Evolutionary conservation across 768 basidiomycete genomes (phyloP).

Genomic region (Lentinula aciculospora): DNA sequence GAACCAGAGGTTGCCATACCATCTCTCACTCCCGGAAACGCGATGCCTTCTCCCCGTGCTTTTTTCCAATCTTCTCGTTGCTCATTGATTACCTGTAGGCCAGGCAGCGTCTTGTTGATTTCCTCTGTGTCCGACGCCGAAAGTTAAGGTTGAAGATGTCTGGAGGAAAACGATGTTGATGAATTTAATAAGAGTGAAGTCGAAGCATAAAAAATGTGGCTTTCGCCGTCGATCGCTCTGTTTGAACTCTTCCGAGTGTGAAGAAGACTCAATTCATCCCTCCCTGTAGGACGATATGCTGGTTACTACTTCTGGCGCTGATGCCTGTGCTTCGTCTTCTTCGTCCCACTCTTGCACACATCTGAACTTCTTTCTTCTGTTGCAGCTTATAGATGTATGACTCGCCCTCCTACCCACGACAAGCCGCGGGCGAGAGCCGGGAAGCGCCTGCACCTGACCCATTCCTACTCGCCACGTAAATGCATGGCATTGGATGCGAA

Average conservation of each 20-base stretch:
- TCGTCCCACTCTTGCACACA: neutral
- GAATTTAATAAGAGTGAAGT: constrained; percentile 16
- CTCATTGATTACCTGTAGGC: too few relatives aligned
- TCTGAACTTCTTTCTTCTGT: constrained; percentile 5
- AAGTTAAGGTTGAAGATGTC: too few relatives aligned
- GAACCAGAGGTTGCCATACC: too few relatives aligned
- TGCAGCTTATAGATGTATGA: constrained; percentile 58
- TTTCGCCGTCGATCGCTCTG: constrained; percentile 50
- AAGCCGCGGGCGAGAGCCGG: constrained; percentile 62
- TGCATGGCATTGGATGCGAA: constrained; percentile 50
- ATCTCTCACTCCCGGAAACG: too few relatives aligned
- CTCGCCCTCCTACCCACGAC: constrained; percentile 71
- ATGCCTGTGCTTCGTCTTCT: constrained; percentile 49
- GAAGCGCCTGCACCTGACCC: constrained; percentile 61
- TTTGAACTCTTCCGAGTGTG: constrained; percentile 69
- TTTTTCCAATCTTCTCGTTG: too few relatives aligned
- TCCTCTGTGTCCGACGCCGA: too few relatives aligned
- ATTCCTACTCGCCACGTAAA: constrained; percentile 56
- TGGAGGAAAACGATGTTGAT: too few relatives aligned
- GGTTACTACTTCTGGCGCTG: constrained; percentile 72
- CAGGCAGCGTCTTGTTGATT: too few relatives aligned
- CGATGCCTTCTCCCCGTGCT: too few relatives aligned
- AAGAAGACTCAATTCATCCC: constrained; percentile 53
- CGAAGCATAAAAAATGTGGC: constrained; percentile 55
- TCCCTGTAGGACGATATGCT: constrained; percentile 61